Percentiles rank a stretch among this genome's conserved stretches.
Evolutionary conservation across 352 stramenopile species (phyloP).

Genomic region (Lagenidium giganteum): DNA sequence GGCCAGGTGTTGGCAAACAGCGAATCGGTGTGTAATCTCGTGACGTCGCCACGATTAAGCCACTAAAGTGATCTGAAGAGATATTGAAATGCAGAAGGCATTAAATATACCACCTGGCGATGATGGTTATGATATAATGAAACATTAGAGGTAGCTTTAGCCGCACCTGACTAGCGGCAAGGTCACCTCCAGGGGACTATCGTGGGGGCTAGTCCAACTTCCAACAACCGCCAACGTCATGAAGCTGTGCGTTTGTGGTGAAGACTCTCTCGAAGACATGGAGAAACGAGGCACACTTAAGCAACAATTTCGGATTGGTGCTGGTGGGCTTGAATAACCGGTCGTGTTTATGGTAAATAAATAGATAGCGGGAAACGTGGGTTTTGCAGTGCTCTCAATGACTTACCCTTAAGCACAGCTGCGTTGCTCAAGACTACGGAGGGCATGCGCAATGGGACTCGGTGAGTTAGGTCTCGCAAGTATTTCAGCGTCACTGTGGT

Average conservation of each 20-base stretch:
- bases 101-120: too few relatives aligned
- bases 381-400: constrained; percentile 37
- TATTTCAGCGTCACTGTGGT: constrained; percentile 25
- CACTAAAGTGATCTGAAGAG: too few relatives aligned
- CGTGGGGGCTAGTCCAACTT: too few relatives aligned
- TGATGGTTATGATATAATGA: too few relatives aligned
- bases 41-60: too few relatives aligned
- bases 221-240: too few relatives aligned
- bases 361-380: constrained; percentile 42
- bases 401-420: constrained; percentile 29
- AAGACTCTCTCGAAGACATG: constrained; percentile 25
- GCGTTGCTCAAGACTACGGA: constrained; percentile 44
- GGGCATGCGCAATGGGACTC: constrained; percentile 9
- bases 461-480: constrained; percentile 19
- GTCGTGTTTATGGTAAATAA: constrained; percentile 19
- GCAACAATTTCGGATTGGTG: constrained; percentile 5
- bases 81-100: too few relatives aligned
- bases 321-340: constrained; percentile 6
- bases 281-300: constrained; percentile 1
- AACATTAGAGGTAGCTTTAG: too few relatives aligned
- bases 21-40: too few relatives aligned
- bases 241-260: constrained; percentile 35
- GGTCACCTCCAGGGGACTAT: too few relatives aligned
- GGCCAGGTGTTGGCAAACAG: constrained; percentile 40
- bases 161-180: too few relatives aligned